Evolutionary conservation across 2,329 filamentous ascomycete species (phyloP).

Genomic region (Aspergillus sp.): DNA sequence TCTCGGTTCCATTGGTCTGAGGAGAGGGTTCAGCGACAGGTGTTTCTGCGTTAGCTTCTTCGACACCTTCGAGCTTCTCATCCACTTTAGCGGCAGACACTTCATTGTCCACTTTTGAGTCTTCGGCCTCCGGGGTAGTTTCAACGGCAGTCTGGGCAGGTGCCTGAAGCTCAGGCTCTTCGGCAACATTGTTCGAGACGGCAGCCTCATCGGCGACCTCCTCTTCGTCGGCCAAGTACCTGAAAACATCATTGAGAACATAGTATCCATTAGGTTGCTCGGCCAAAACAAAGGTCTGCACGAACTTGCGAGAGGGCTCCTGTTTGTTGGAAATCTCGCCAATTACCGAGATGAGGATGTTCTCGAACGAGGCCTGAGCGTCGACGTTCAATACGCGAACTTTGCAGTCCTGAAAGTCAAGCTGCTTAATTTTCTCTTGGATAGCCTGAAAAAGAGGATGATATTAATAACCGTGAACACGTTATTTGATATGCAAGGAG

Average conservation of each 20-base stretch:
- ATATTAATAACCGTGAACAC: constrained; percentile 3
- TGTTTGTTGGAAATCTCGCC: constrained; percentile 96
- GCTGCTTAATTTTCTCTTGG: constrained; percentile 87
- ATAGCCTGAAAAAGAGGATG: constrained; percentile 63
- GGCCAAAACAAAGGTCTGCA: constrained; percentile 95
- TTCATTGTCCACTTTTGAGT: constrained; percentile 37
- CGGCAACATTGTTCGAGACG: constrained; percentile 42
- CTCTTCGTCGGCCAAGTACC: constrained; percentile 83
- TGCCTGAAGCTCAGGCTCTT: constrained; percentile 38
- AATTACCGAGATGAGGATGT: constrained; percentile 97
- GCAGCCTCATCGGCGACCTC: constrained; percentile 45
- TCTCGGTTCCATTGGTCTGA: constrained; percentile 36
- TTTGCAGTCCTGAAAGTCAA: constrained; percentile 97
- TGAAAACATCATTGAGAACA: constrained; percentile 96
- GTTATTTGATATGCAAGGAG: not conserved
- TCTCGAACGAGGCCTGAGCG: constrained; percentile 85
- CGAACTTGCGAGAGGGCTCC: constrained; percentile 89
- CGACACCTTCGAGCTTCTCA: constrained; percentile 67
- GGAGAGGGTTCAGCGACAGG: constrained; percentile 29
- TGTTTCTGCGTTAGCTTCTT: constrained; percentile 47
- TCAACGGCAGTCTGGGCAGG: constrained; percentile 27
- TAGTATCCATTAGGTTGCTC: constrained; percentile 97
- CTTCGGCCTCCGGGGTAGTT: constrained; percentile 17
- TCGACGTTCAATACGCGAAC: constrained; percentile 98
- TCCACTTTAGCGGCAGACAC: constrained; percentile 60